Evolutionary conservation across 495 filamentous ascomycete genomes (phyloP).

Genomic region (Paragyromitra xinjiangensis): DNA sequence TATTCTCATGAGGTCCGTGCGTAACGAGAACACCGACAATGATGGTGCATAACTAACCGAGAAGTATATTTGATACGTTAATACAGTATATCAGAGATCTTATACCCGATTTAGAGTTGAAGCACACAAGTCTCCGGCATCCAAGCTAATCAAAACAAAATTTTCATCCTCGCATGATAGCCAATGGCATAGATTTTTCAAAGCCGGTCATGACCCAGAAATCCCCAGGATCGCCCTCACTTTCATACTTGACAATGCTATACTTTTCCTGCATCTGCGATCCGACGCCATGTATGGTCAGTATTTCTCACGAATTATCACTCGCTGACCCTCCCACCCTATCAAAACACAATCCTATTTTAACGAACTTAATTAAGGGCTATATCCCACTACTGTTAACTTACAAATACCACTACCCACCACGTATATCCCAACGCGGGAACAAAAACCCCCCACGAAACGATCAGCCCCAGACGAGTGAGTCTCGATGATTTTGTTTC

Average conservation of each 20-base stretch:
- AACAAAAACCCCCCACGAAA: background rate
- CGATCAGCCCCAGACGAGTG: background rate
- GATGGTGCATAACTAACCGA: background rate
- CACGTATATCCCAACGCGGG: background rate
- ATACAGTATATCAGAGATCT: background rate
- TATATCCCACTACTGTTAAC: background rate
- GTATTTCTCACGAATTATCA: background rate
- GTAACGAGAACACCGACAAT: background rate
- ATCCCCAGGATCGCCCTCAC: background rate
- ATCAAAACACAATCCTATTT: background rate
- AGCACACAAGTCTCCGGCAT: background rate
- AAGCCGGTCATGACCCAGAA: background rate
- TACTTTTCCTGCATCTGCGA: background rate
- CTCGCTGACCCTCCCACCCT: background rate
- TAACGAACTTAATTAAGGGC: background rate
- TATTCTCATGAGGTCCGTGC: background rate
- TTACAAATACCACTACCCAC: background rate
- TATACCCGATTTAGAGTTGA: background rate
- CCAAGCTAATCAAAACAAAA: background rate
- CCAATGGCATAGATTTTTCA: background rate
- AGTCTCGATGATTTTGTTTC: background rate
- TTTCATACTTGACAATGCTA: background rate
- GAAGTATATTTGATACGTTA: background rate
- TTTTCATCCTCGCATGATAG: background rate
- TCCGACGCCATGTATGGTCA: background rate